Evolutionary conservation across 2,329 filamentous ascomycete genomes (phyloP), one percentile per base, ranked within the genome.

Genomic region (Epicoccum nigrum): DNA sequence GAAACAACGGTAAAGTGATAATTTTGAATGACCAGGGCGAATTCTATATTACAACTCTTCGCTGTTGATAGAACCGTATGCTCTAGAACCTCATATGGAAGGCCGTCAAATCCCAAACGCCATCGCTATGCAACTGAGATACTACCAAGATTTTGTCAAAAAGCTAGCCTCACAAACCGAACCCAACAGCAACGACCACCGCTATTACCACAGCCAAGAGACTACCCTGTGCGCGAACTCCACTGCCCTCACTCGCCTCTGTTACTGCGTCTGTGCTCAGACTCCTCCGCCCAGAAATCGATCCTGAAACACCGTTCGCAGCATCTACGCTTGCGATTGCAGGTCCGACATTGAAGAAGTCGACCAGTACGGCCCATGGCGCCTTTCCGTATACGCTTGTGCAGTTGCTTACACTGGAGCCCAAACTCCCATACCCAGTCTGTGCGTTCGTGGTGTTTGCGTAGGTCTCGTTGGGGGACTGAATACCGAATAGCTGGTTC

Each of bases 311-410:
- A 4, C 77, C 76, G 70, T 94, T 95, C 64, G 91, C 73, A 37
- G 62, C 87, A 72, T 94, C 90, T 2, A 88, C 86, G 0, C 86
- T 86, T 6, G 79, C 77, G 46, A 94, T 83, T 25, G 88, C 83
- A 0, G 87, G 84, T 0, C 87, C 89, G 52, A 86, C 79, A 69
- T 90, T 86, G 71, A 86, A 92, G 71, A 91, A 93, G 72, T 95
- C 90, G 1, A 93, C 88, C 8, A 94, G 79, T 16, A 90, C 80
- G 62, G 90, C 92, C 3, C 80, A 85, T n/a, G 90, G 88, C 41
- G 80, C 77, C 21, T 76, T 72, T n/a, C 81, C 51, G 77, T 87
- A 93, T 85, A 92, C 50, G 69, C 70, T 34, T 75, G 68, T 27
- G 83, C 82, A 74, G 2, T 56, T 48, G 2, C 27, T 34, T 1